These are phyloP conservation scores for Pichia sp. DNA, from an alignment of 1,139 yeast species.

Conservation along the genomic window DNA sequence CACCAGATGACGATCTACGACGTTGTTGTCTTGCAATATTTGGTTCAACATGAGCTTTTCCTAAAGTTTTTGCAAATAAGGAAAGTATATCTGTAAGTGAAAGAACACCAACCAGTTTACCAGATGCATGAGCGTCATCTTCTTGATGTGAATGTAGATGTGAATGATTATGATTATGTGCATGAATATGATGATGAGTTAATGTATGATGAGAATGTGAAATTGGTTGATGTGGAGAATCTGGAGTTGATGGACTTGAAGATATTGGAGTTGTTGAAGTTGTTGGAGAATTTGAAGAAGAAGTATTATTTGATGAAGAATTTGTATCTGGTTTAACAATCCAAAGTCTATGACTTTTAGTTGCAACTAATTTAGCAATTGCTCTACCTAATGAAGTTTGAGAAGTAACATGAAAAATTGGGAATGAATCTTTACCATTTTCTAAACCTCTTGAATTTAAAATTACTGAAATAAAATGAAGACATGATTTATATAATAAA, in stretches of 20 bases:
- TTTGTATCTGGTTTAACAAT: constrained; percentile 55
- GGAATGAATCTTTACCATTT: constrained; percentile 93
- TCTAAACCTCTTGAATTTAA: constrained; percentile 83
- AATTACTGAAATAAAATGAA: constrained; percentile 82
- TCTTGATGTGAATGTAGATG: constrained; percentile 8
- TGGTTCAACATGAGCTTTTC: constrained; percentile 65
- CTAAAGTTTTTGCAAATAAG: constrained; percentile 66
- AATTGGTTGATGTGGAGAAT: constrained; percentile 4
- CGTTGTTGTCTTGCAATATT: constrained; percentile 81
- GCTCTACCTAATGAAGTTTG: constrained; percentile 79
- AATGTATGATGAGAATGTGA: constrained; percentile 1
- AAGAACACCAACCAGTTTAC: constrained; percentile 82
- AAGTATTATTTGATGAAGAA: not conserved
- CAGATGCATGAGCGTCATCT: constrained; percentile 40
- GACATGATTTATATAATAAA: constrained; percentile 70
- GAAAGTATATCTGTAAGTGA: constrained; percentile 86
- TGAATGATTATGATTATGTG: constrained; percentile 7
- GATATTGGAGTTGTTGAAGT: constrained; percentile 7
- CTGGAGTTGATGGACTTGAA: constrained; percentile 14
- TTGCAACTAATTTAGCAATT: constrained; percentile 90
- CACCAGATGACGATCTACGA: constrained; percentile 51
- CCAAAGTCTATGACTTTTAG: constrained; percentile 91
- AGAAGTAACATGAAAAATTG: constrained; percentile 86
- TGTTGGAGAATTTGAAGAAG: constrained; percentile 6
- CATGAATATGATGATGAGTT: constrained; percentile 13